These are phyloP conservation scores for Coprinellus micaceus DNA, from an alignment of 768 basidiomycete genomes.

Conservation along the genomic window DNA sequence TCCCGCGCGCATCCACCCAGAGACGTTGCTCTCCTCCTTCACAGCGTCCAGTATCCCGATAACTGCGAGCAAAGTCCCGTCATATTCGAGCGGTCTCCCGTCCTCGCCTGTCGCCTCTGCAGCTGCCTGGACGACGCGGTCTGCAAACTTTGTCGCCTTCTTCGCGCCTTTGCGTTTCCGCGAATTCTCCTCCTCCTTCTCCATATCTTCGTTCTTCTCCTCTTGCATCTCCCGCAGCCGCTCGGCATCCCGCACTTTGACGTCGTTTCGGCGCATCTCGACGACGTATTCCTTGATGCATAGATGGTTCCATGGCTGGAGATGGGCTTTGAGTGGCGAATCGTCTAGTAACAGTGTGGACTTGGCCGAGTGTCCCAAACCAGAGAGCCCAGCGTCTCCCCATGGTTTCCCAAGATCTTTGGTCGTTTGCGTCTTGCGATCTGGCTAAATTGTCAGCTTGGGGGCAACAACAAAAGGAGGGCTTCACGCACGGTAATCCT, in stretches of 20 bases:
- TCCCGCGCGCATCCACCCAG: conserved; percentile 61
- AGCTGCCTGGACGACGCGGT: background rate
- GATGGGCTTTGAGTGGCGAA: conserved; percentile 50
- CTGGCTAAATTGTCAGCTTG: conserved; percentile 18
- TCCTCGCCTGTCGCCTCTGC: conserved; percentile 11
- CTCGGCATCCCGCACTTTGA: conserved; percentile 19
- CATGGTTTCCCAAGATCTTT: conserved; percentile 76
- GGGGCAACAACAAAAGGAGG: conserved; percentile 1
- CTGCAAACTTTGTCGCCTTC: conserved; percentile 13
- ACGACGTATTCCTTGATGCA: conserved; percentile 68
- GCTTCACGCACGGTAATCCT: conserved; percentile 59
- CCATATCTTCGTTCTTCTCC: background rate
- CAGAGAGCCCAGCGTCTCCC: conserved; percentile 24
- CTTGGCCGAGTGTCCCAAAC: conserved; percentile 37
- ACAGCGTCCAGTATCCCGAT: conserved; percentile 62
- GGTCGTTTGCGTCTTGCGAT: conserved; percentile 52
- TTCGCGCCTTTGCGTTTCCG: conserved; percentile 16
- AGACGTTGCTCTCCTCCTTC: conserved; percentile 59
- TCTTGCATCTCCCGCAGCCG: conserved; percentile 6
- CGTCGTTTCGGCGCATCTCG: conserved; percentile 33
- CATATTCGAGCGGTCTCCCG: conserved; percentile 25
- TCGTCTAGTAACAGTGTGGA: conserved; percentile 53
- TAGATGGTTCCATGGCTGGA: conserved; percentile 82
- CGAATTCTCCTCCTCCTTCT: background rate
- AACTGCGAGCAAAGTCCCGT: conserved; percentile 60